These are phyloP conservation scores for Cytospora piceicola DNA, from an alignment of 2,329 filamentous ascomycete species.

Conservation along the genomic window DNA sequence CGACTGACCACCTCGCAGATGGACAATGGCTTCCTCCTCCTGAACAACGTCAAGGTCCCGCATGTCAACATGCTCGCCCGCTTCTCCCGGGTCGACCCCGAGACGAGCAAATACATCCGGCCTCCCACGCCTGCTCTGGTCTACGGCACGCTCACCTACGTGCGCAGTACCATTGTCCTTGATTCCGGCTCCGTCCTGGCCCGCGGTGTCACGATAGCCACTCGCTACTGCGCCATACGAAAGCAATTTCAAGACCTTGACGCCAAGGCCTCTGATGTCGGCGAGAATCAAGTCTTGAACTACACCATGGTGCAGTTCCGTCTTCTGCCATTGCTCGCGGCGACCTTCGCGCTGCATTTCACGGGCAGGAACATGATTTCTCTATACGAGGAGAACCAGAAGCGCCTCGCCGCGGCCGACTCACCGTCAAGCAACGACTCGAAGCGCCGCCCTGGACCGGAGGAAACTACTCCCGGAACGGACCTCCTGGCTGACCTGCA, in stretches of 20 bases:
- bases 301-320: constrained; percentile 82
- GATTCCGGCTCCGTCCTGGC: constrained; percentile 73
- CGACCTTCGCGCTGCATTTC: constrained; percentile 79
- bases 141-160: constrained; percentile 77
- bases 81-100: constrained; percentile 71
- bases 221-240: constrained; percentile 72
- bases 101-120: constrained; percentile 69
- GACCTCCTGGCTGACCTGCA: constrained; percentile 75
- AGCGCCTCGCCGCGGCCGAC: constrained; percentile 59
- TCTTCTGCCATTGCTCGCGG: constrained; percentile 71
- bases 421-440: constrained; percentile 34
- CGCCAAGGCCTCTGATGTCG: constrained; percentile 51
- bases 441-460: constrained; percentile 65
- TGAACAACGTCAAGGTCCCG: constrained; percentile 76
- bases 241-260: constrained; percentile 81
- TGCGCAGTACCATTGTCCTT: constrained; percentile 73
- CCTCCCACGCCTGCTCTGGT: constrained; percentile 69
- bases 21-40: constrained; percentile 80
- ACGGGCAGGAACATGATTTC: constrained; percentile 77
- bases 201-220: constrained; percentile 77
- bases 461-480: constrained; percentile 67
- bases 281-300: constrained; percentile 76
- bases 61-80: constrained; percentile 74
- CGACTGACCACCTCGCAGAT: constrained; percentile 45
- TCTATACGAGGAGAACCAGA: constrained; percentile 73